phyloP scores from a whole-genome alignment of 257 asterid genomes.

The Misopates orontium region DNA sequence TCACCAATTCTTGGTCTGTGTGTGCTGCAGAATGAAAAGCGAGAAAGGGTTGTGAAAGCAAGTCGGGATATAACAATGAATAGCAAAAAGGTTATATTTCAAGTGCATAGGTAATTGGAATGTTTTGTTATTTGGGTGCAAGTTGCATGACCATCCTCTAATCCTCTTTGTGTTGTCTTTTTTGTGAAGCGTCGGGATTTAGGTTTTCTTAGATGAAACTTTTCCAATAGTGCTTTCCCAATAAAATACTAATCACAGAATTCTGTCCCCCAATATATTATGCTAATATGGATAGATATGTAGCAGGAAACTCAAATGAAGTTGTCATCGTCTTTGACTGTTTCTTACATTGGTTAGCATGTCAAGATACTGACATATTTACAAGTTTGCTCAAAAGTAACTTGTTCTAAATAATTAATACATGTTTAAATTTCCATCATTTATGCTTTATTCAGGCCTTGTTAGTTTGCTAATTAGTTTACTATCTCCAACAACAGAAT shows the following conservation, averaged over 20 bases:
- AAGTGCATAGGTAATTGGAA: constrained; percentile 81
- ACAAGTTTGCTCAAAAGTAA: background rate
- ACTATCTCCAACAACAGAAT: constrained; percentile 48
- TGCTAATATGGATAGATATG: background rate
- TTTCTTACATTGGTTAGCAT: background rate
- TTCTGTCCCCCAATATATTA: background rate
- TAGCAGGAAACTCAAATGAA: background rate
- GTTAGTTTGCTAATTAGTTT: constrained; percentile 1
- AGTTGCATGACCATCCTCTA: background rate
- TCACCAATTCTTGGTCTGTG: constrained; percentile 1
- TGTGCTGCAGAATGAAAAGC: constrained; percentile 71
- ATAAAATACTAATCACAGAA: background rate
- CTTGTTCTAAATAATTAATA: constrained; percentile 11
- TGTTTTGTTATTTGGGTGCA: constrained; percentile 4
- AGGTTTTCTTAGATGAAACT: background rate
- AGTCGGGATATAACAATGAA: constrained; percentile 92
- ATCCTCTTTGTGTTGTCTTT: background rate
- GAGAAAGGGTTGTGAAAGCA: constrained; percentile 92
- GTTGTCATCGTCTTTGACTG: background rate
- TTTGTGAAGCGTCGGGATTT: background rate
- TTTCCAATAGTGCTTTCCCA: constrained; percentile 9
- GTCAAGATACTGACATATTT: background rate
- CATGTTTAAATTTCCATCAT: constrained; percentile 10
- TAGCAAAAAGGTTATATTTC: constrained; percentile 94
- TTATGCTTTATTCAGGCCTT: background rate